These are phyloP conservation scores for Dentipellis fragilis DNA, from an alignment of 768 basidiomycete genomes.

Conservation along the genomic window DNA sequence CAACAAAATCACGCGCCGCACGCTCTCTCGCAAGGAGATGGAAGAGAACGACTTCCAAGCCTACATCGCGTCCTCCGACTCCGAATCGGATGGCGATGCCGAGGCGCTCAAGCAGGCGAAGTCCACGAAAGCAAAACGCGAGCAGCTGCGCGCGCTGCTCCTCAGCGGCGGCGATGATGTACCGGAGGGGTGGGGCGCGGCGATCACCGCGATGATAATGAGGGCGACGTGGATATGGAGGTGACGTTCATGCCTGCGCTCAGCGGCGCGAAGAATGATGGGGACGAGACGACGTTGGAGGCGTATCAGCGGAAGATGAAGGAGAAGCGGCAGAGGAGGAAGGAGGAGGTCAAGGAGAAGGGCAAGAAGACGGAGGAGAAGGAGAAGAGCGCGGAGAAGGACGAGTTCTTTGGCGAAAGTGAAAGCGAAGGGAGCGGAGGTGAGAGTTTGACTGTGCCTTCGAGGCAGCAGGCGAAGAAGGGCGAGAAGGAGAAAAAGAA, in stretches of 20 bases:
- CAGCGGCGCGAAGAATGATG: constrained; percentile 38
- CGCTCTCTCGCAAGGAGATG: constrained; percentile 73
- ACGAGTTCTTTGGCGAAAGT: constrained; percentile 71
- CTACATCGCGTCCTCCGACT: constrained; percentile 33
- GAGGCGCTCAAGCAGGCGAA: constrained; percentile 27
- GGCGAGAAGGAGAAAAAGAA: constrained; percentile 4
- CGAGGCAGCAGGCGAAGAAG: constrained; percentile 1
- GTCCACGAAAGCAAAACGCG: constrained; percentile 47
- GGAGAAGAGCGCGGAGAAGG: constrained; percentile 20
- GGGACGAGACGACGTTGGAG: constrained; percentile 82
- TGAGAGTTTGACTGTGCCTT: constrained; percentile 9
- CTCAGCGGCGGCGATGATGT: constrained; percentile 58
- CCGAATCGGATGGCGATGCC: constrained; percentile 58
- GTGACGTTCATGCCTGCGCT: constrained; percentile 91
- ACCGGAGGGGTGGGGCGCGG: constrained; percentile 76
- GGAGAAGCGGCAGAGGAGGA: constrained; percentile 79
- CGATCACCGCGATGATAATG: constrained; percentile 25
- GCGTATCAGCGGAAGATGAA: constrained; percentile 82
- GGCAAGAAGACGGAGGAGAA: constrained; percentile 18
- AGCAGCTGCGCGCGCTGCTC: constrained; percentile 67
- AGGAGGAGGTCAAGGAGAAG: constrained; percentile 48
- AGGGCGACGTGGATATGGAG: constrained; percentile 74
- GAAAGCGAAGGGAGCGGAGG: constrained; percentile 26
- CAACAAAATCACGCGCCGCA: constrained; percentile 66
- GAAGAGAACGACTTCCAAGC: constrained; percentile 84